These are phyloP conservation scores for Scleroderma bovista DNA, from an alignment of 768 basidiomycete species.

Conservation along the genomic window DNA sequence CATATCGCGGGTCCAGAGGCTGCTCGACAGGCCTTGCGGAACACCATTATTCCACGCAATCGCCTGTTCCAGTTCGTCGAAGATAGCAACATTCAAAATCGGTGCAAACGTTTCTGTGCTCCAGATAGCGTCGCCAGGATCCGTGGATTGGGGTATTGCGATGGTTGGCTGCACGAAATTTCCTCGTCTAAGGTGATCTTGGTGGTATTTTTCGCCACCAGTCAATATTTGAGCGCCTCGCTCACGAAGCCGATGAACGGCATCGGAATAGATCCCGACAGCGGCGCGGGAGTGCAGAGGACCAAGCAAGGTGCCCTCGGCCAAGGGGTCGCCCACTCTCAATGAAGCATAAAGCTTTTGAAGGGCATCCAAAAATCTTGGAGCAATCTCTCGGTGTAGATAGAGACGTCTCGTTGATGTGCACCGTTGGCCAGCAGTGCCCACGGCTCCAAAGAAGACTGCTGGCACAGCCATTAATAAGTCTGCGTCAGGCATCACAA, in stretches of 20 bases:
- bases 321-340: slow-evolving; percentile 82
- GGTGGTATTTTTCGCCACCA: slow-evolving; percentile 58
- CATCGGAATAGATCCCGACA: slow-evolving; percentile 56
- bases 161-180: slow-evolving; percentile 91
- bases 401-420: slow-evolving; percentile 90
- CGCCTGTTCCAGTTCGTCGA: slow-evolving; percentile 81
- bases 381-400: slow-evolving; percentile 76
- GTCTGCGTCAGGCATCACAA: slow-evolving; percentile 93
- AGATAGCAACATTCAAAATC: slow-evolving; percentile 80
- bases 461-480: slow-evolving; percentile 83
- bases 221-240: slow-evolving; percentile 72
- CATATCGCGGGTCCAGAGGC: slow-evolving; percentile 85
- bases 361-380: slow-evolving; percentile 70
- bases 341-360: slow-evolving; percentile 67
- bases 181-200: slow-evolving; percentile 53
- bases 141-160: slow-evolving; percentile 55
- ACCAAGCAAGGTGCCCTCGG: slow-evolving; percentile 67
- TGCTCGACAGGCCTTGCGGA: slow-evolving; percentile 86
- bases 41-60: slow-evolving; percentile 90
- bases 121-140: slow-evolving; percentile 60
- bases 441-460: slow-evolving; percentile 92
- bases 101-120: slow-evolving; percentile 82
- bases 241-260: slow-evolving; percentile 55
- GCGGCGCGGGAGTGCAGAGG: slow-evolving; percentile 76
- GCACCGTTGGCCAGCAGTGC: slow-evolving; percentile 72